Evolutionary conservation across 1,139 yeast genomes (phyloP), one percentile per base, ranked within the genome.

Genomic region (Debaryomycetaceae sp.): DNA sequence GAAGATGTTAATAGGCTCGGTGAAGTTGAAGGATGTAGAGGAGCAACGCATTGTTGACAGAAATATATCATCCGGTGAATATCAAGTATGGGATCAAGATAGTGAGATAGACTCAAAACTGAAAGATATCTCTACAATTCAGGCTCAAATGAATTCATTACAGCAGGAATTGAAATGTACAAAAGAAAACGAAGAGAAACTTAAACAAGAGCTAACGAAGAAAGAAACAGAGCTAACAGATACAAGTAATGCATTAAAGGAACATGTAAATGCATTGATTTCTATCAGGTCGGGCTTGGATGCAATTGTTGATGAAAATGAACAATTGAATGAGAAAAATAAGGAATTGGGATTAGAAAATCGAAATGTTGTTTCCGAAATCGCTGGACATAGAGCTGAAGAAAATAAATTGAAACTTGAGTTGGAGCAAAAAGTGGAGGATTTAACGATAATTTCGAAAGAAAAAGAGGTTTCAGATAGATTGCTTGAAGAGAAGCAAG

Each of bases 291-390:
- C 13, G 19, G 37, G 37, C 4, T 3, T 35, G 13, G 17, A 30
- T 2, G 7, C 17, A 15, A 35, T 35, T 35, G 38, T 14, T 3
- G n/a, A 16, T 5, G 33, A 13, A 35, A 35, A 31, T 28, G 36
- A 37, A 15, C n/a, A 16, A 6, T 11, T 22, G 14, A 31, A 16
- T 15, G 22, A 15, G 11, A 15, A 15, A 5, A 34, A 17, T 5
- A 17, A 34, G 11, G 26, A 22, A 8, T 22, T 22, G 32, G 17
- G 8, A 8, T 8, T 30, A 8, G 19, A 17, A 31, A 17, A 17
- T 7, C 6, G 15, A 17, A 13, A 16, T 13, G 17, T 17, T 16
- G 2, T 19, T 13, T 15, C 34, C 2, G n/a, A 31, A 6, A 33
- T 26, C 24, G 19, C 28, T n/a, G 15, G 17, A 8, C 29, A 33